Evolutionary conservation across 495 filamentous ascomycete species (phyloP).

Genomic region (Neurospora sp.): DNA sequence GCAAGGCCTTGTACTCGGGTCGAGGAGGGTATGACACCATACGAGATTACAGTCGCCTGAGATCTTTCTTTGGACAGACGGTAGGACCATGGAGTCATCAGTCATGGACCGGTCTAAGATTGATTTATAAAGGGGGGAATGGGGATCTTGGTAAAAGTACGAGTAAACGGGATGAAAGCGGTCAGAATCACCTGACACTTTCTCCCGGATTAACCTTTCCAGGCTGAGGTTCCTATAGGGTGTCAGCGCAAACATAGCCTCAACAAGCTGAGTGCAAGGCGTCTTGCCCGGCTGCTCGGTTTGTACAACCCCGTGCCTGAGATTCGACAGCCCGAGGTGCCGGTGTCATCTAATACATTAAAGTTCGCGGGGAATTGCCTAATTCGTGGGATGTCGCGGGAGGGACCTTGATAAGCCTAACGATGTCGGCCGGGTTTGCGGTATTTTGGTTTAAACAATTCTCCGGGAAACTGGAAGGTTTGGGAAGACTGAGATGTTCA

Average conservation of each 20-base stretch:
- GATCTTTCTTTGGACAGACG: not conserved
- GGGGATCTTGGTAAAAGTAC: not conserved
- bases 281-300: not conserved
- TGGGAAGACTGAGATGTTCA: not conserved
- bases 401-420: not conserved
- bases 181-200: not conserved
- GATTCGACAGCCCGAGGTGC: not conserved
- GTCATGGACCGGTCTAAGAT: not conserved
- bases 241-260: not conserved
- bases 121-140: not conserved
- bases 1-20: not conserved
- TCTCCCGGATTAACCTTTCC: not conserved
- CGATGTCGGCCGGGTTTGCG: not conserved
- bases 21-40: constrained; percentile 5
- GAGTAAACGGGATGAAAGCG: not conserved
- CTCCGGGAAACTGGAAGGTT: not conserved
- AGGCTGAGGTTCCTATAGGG: not conserved
- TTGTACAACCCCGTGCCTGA: not conserved
- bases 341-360: not conserved
- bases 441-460: not conserved
- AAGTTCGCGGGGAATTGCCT: not conserved
- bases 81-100: not conserved
- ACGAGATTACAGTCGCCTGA: constrained; percentile 11
- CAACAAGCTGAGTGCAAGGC: not conserved
- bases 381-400: not conserved